phyloP scores from a whole-genome alignment of 176 grass and related monocot genomes.

The Otatea glauca region DNA sequence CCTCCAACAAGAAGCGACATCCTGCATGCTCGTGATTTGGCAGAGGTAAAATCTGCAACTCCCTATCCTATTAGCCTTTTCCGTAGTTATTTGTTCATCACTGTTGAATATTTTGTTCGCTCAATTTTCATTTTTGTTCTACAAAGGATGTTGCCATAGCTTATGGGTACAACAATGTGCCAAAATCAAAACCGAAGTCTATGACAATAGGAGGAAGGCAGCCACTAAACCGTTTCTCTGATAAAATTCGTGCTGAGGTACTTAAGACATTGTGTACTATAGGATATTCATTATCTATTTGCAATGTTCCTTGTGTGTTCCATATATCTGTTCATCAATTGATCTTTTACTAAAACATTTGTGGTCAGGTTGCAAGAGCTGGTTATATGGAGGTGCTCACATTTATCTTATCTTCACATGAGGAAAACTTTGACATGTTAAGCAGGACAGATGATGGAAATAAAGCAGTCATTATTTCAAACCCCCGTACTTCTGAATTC shows the following conservation, averaged over 20 bases:
- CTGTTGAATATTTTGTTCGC: constrained; percentile 1
- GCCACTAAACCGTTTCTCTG: constrained; percentile 86
- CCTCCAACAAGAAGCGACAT: constrained; percentile 88
- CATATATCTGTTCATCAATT: constrained; percentile 39
- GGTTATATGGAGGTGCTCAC: constrained; percentile 99
- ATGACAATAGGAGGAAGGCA: constrained; percentile 85
- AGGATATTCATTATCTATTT: constrained; percentile 18
- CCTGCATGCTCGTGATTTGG: constrained; percentile 74
- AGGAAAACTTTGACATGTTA: constrained; percentile 95
- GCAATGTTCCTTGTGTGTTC: not conserved
- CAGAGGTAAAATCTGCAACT: constrained; percentile 54
- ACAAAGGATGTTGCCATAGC: constrained; percentile 96
- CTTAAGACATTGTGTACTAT: not conserved
- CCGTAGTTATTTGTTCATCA: not conserved
- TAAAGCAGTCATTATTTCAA: constrained; percentile 89
- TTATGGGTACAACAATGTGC: constrained; percentile 96
- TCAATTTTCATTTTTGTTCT: constrained; percentile 30
- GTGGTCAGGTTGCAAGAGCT: constrained; percentile 78
- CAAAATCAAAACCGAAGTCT: constrained; percentile 87
- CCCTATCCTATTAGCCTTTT: constrained; percentile 18
- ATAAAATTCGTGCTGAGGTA: constrained; percentile 97
- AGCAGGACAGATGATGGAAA: constrained; percentile 75
- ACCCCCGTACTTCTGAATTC: constrained; percentile 91
- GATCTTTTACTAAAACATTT: constrained; percentile 14
- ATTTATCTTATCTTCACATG: constrained; percentile 82